Evolutionary conservation across 352 stramenopile species (phyloP), one percentile per base, ranked within the genome.

Genomic region (Halophytophthora polymorphica): DNA sequence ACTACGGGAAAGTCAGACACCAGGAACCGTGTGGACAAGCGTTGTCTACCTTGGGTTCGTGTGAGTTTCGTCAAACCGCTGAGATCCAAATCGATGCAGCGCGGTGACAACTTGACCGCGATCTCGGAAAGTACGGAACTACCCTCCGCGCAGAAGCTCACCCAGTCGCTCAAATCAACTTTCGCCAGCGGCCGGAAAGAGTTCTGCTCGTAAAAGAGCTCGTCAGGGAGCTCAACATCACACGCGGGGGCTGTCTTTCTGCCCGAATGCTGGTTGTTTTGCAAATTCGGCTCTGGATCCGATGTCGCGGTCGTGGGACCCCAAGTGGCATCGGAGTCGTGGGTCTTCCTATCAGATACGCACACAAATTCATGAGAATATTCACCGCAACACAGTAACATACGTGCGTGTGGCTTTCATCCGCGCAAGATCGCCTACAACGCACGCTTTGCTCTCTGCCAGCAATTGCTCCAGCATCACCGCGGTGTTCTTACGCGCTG

Each of bases 111-210:
- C 15, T 70, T 77, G 5, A 25, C 14, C 0, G 71, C 56, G 7
- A 88, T 86, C 31, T 84, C 69, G 2, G 31, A n/a, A 3, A 69
- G 18, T 5, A 74, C 47, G 0, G 42, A 21, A 15, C 50, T 71
- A 13, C 47, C 45, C 17, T 65, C 48, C 2, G 18, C 47, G 21
- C 65, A 84, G 17, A 88, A 71, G 23, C 54, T 40, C 1, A 58
- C 66, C 77, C 77, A 90, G 41, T 77, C 71, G 17, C 67, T 79
- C 21, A 90, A 41, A 53, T 78, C 69, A 6, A 90, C 46, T 17
- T 46, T 56, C 7, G 25, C 42, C 1, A 83, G 56, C 0, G 68
- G 68, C 14, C 59, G 42, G 37, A 67, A 73, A 4, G 77, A 88
- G 23, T 90, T 84, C 6, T 58, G 29, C 28, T 73, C 63, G 33